These are phyloP conservation scores for Tulasnella sp. DNA, from an alignment of 768 basidiomycete genomes.

Conservation along the genomic window DNA sequence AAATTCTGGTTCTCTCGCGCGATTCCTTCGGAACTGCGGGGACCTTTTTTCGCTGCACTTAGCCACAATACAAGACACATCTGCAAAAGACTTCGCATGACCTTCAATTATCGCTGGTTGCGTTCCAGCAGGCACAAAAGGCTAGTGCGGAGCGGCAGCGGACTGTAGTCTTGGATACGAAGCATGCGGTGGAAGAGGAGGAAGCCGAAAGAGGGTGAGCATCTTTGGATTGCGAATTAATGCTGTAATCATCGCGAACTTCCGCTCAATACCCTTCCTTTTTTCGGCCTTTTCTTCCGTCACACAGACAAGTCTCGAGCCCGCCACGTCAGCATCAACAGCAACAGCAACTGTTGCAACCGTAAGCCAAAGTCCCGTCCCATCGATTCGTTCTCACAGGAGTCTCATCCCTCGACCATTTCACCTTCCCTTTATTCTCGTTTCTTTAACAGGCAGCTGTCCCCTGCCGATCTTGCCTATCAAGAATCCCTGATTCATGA, in stretches of 20 bases:
- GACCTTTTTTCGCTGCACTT: constrained; percentile 12
- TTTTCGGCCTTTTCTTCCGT: neutral
- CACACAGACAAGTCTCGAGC: constrained; percentile 13
- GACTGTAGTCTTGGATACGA: constrained; percentile 82
- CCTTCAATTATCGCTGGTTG: constrained; percentile 80
- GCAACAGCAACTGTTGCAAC: constrained; percentile 30
- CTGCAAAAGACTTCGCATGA: constrained; percentile 93
- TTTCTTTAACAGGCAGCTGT: constrained; percentile 50
- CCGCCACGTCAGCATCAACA: constrained; percentile 28
- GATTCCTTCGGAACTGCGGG: neutral
- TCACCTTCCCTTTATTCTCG: neutral
- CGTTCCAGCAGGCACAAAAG: constrained; percentile 89
- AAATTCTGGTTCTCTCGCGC: neutral
- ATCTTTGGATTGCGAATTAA: constrained; percentile 8
- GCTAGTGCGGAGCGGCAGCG: constrained; percentile 86
- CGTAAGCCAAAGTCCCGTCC: constrained; percentile 23
- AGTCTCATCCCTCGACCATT: neutral
- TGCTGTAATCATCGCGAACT: constrained; percentile 15
- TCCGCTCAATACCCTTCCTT: constrained; percentile 14
- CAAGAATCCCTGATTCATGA: constrained; percentile 95
- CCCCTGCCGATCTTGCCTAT: constrained; percentile 88
- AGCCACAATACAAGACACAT: constrained; percentile 78
- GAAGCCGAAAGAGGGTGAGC: constrained; percentile 35
- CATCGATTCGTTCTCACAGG: constrained; percentile 11
- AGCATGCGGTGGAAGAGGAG: constrained; percentile 77